These are phyloP conservation scores for Mrakia frigida DNA, from an alignment of 768 basidiomycete species.

Conservation along the genomic window DNA sequence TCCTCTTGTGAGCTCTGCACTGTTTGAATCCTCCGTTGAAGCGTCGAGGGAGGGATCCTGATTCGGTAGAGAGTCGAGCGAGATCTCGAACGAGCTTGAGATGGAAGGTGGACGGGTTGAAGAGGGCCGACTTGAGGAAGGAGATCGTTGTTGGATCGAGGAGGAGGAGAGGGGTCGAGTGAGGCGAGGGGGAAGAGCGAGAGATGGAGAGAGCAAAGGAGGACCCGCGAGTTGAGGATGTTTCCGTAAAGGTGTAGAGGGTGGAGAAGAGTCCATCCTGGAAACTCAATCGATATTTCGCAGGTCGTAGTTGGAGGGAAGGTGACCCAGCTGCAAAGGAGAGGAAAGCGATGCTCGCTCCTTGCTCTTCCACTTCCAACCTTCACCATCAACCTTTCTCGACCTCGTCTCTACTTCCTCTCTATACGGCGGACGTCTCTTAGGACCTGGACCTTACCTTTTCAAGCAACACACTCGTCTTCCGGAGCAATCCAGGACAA, in stretches of 20 bases:
- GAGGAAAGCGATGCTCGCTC: too few relatives aligned
- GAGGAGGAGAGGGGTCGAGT: slow-evolving; percentile 9
- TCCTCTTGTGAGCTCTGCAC: neutral
- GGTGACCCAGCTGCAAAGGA: too few relatives aligned
- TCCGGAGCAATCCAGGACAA: too few relatives aligned
- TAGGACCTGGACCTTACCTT: neutral
- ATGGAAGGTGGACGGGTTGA: neutral
- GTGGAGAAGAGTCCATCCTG: neutral
- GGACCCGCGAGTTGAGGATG: neutral
- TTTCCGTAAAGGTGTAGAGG: neutral
- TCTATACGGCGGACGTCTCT: too few relatives aligned
- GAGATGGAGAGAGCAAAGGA: neutral
- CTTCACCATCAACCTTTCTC: too few relatives aligned
- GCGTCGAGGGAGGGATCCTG: neutral
- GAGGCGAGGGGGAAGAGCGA: slow-evolving; percentile 13
- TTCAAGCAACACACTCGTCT: neutral
- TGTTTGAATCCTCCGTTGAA: neutral
- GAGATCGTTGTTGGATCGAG: neutral
- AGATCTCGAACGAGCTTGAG: neutral
- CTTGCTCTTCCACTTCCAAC: too few relatives aligned
- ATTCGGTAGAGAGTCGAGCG: neutral
- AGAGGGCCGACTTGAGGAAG: neutral
- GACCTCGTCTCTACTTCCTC: too few relatives aligned
- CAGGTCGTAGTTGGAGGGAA: neutral
- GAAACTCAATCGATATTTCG: neutral